Evolutionary conservation across 257 asterid genomes (phyloP), one percentile per base, ranked within the genome.

Genomic region (Ophiorrhiza pumila): DNA sequence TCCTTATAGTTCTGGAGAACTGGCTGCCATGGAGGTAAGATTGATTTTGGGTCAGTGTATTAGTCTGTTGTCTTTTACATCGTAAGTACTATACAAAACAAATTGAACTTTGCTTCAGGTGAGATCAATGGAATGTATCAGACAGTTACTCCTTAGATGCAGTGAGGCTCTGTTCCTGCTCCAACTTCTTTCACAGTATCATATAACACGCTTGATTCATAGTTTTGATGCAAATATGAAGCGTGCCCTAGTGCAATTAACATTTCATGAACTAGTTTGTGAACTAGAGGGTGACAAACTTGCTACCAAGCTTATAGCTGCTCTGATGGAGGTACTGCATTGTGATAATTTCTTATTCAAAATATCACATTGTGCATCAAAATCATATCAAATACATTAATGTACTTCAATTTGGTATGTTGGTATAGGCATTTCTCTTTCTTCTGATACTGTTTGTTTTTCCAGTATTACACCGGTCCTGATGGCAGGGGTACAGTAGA

Each of bases 401-500:
- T 42, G 23, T n/a, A 42, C 61, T 20, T 56, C 3, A 12, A 37
- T 17, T 37, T 31, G 14, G 10, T n/a, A 18, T 42, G 73, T 3
- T 47, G 55, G 56, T 45, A 9, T 71, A 65, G 42, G 57, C 63
- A 50, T 68, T 46, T 56, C 52, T 77, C 86, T 88, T 72, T 77
- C 86, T 55, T 76, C 18, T 60, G 25, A 25, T 62, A 23, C 83
- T 71, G 70, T 82, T 71, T 80, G 63, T 74, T 59, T 79, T 77
- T 85, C 88, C 93, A 94, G 99, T 87, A 88, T 78, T 94, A 94
- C 78, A 94, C 97, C 78, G 96, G 97, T 74, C 93, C 97, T 83
- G 96, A 86, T 82, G 97, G 97, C 85, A 87, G 95, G 93, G 99
- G 99, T 77, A 90, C 97, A 52, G 97, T 94, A 60, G 97, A 94